These are phyloP conservation scores for Viola pubescens DNA, from an alignment of 441 rosid genomes.

Conservation along the genomic window DNA sequence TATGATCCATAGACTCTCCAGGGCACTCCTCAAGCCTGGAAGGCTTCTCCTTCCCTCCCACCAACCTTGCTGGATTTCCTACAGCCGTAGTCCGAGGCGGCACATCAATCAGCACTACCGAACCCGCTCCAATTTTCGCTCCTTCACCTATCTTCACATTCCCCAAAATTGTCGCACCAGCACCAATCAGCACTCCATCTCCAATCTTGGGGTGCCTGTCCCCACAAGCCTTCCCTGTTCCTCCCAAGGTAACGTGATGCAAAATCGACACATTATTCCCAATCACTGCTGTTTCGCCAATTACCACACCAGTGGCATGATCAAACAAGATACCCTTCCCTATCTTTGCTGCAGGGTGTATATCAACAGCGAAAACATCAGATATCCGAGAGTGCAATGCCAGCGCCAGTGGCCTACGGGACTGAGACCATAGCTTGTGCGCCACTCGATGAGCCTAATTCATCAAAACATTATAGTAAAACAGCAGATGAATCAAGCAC, in stretches of 20 bases:
- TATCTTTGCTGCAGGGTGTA: slow-evolving; percentile 87
- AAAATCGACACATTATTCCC: slow-evolving; percentile 90
- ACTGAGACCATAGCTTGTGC: slow-evolving; percentile 64
- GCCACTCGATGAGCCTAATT: slow-evolving; percentile 65
- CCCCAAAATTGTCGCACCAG: slow-evolving; percentile 85
- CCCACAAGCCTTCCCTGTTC: slow-evolving; percentile 68
- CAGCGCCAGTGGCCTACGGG: slow-evolving; percentile 69
- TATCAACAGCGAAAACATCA: slow-evolving; percentile 85
- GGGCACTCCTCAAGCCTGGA: slow-evolving; percentile 61
- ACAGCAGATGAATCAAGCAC: no score
- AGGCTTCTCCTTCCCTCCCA: slow-evolving; percentile 77
- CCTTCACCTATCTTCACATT: slow-evolving; percentile 76
- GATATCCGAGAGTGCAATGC: slow-evolving; percentile 83
- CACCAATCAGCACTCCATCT: slow-evolving; percentile 82
- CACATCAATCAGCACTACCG: slow-evolving; percentile 78
- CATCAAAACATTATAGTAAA: background rate
- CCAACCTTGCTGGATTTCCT: slow-evolving; percentile 89
- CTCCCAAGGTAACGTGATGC: slow-evolving; percentile 89
- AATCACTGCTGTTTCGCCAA: slow-evolving; percentile 38
- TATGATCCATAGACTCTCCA: slow-evolving; percentile 95
- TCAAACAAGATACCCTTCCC: slow-evolving; percentile 83
- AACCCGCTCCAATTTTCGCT: slow-evolving; percentile 91
- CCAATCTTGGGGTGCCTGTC: slow-evolving; percentile 93
- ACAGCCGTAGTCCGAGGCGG: slow-evolving; percentile 68
- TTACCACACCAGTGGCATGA: slow-evolving; percentile 47